Evolutionary conservation across 208 protist genomes (phyloP), one percentile per base, ranked within the genome.

Genomic region (Acanthamoeba healyi): DNA sequence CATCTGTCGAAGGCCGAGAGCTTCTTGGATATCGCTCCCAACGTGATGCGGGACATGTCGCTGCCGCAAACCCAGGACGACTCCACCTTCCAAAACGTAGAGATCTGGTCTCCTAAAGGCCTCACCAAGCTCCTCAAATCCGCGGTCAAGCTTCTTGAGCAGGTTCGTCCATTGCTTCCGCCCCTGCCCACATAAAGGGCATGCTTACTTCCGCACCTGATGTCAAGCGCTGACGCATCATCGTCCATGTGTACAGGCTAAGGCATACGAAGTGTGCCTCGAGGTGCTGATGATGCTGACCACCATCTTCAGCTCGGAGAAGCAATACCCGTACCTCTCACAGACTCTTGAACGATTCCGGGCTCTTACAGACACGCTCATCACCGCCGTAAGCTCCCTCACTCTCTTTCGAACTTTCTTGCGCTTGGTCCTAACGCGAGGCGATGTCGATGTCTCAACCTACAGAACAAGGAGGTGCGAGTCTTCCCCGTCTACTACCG

Each of bases 401-500:
- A 26, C 29, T 36, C 54, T 63, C 46, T 26, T 42, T 19, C 54
- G 24, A 10, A 34, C 7, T 63, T 36, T 12, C 29, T 5, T 26
- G 6, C 40, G 1, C 38, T 61, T 34, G 46, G 12, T 12, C n/a
- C n/a, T n/a, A n/a, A n/a, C n/a, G n/a, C n/a, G 9, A 26, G 51
- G 19, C 26, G 51, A 58, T 58, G 6, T n/a, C 81, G 32, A 40
- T 56, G 17, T 29, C 9, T 54, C 38, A 9, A 65, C 29, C 10
- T 12, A 24, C 81, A 89, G 81, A 89, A 89, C 49, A 89, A 89
- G 81, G 81, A 89, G n/a, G 49, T 89, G 10, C 38, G 94, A 3
- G 19, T 96, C 7, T 95, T 96, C 58, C 67, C 92, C 15, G 81
- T 81, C n/a, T 97, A 96, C 63, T 97, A 95, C 54, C 94, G 96